Evolutionary conservation across 805 yeast genomes (phyloP), one percentile per base, ranked within the genome.

Genomic region (Zygoascus biomembranicola): DNA sequence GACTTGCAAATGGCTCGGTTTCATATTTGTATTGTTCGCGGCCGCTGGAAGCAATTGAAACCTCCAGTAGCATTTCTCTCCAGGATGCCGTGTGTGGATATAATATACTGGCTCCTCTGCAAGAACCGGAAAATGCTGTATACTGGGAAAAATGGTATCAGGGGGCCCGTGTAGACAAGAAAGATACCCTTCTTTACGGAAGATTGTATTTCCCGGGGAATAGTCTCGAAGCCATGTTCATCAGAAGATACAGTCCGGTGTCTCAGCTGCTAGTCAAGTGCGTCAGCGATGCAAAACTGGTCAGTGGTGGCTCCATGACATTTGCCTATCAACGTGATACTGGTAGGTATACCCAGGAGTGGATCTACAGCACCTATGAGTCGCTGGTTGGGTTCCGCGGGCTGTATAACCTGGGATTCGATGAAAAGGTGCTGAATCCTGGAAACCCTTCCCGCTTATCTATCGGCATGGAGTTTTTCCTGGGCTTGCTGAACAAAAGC

Each of bases 401-500:
- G 50, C 73, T 92, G 41, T 88, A 87, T 66, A 87, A 85, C 62
- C 72, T 89, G 32, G 73, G 71, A n/a, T 59, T 62, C 8, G 68
- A 69, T 57, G 43, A 59, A 23, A 50, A 47, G 14, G 53, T 55
- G 3, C 42, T 54, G 8, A 39, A 37, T 59, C 58, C 44, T 51
- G 45, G 16, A 10, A 23, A 32, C 19, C 46, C 50, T 23, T 82
- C 94, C 13, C 81, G 81, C 45, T 76, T 82, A 0, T 81, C 90
- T 0, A 60, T 87, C 0, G 99, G 99, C 0, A 79, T 85, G 9
- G 99, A 94, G 69, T 58, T 89, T 3, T 94, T 96, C 92, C 86
- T 85, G 60, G 96, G 96, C 1, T 80, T 89, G 0, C 67, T 77
- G 46, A 84, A 87, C 47, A 84, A 88, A 77, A 84, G 92, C 55